Conservation (phyloP, 768 basidiomycete genomes). For the Amylocystis lapponica region DNA sequence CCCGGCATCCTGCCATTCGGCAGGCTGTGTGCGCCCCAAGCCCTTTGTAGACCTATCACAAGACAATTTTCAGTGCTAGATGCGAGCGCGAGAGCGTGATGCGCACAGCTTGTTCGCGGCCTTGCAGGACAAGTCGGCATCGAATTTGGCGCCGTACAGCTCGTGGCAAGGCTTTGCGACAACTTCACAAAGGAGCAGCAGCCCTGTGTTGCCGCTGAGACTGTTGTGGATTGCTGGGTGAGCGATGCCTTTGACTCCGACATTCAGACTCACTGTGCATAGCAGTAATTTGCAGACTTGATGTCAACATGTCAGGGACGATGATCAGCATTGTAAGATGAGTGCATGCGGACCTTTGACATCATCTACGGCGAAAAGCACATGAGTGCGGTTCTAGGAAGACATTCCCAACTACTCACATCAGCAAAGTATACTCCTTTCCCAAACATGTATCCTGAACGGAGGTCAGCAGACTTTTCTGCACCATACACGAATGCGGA, state of each 20-base stretch:
- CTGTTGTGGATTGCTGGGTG: constrained; percentile 21
- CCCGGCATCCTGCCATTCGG: constrained; percentile 56
- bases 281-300: constrained; percentile 53
- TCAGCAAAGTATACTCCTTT: constrained; percentile 65
- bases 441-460: constrained; percentile 52
- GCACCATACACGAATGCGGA: neutral
- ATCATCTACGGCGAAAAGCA: constrained; percentile 40
- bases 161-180: constrained; percentile 53
- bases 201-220: constrained; percentile 43
- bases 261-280: constrained; percentile 34
- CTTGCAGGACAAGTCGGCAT: constrained; percentile 46
- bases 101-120: constrained; percentile 31
- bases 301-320: neutral
- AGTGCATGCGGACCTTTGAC: constrained; percentile 42
- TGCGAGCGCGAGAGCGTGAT: neutral
- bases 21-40: constrained; percentile 45
- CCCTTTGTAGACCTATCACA: constrained; percentile 47
- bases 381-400: neutral
- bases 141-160: constrained; percentile 37
- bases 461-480: neutral
- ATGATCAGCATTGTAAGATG: neutral
- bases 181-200: constrained; percentile 59
- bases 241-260: neutral
- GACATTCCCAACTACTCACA: constrained; percentile 29
- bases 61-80: neutral